Base-by-base conservation (phyloP, 352 stramenopile genomes). In the Peronosclerospora sorghi region DNA sequence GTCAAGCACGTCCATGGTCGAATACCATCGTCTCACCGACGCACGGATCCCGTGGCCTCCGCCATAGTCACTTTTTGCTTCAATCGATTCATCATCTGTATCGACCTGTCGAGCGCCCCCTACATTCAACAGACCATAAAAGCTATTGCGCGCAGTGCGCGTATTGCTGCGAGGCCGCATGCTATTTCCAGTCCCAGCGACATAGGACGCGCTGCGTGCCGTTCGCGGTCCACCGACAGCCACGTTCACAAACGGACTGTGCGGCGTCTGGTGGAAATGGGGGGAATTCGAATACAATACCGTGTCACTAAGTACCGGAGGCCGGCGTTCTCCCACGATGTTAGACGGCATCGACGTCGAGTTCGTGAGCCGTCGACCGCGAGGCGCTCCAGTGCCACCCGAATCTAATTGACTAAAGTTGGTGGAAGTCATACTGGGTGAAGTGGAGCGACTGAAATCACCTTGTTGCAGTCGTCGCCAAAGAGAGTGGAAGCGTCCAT, bases 1-100 rank as follows among this genome's bases (percentile, higher is more conserved):
- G 36, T 86, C 73, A n/a, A 78, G 34, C 28, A 69, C 48, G 17
- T 86, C 73, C 68, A 84, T 73, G 20, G 67, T 65, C 4, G 72
- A 85, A 29, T 81, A 77, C 75, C 75, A 88, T 28, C 77, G 74
- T 44, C 75, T 78, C n/a, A 88, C 51, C 10, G 71, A 83, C 32
- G 65, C 58, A 2, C 68, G 57, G 28, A 88, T 67, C 15, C 67
- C 59, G 29, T 68, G 66, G 23, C 54, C 65, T 35, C 68, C 59
- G 23, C 45, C 41, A 15, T 73, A 77, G 26, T 87, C 75, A 10
- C 56, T 67, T 10, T 63, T 79, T 12, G 46, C 48, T 37, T 73
- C 59, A 23, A 41, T 68, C 1, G 59, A 66, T n/a, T 73, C 58
- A 18, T 64, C 54, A 32, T 64, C 58, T 6, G 49, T 61, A 50